Percentiles rank a stretch among this genome's conserved stretches.
These are phyloP conservation scores for Colletotrichum sp. DNA, from an alignment of 2,329 filamentous ascomycete genomes.

Conservation along the genomic window DNA sequence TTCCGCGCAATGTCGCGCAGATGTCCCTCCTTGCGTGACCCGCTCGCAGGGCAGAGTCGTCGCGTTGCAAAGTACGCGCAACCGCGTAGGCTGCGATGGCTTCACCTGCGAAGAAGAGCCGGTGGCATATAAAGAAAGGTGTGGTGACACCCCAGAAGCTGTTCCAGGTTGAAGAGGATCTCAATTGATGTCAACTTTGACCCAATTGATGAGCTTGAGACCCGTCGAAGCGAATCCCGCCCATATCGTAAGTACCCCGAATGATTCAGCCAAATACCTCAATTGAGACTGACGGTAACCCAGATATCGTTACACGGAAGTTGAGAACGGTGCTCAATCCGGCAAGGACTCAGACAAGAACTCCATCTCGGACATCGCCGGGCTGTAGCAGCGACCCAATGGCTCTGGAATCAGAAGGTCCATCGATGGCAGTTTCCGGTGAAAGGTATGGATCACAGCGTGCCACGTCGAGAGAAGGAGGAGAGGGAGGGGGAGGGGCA, in stretches of 20 bases:
- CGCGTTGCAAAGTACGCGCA: not conserved
- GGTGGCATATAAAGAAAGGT: not conserved
- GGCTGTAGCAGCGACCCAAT: not conserved
- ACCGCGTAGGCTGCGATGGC: not conserved
- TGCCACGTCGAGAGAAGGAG: constrained; percentile 18
- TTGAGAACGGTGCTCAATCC: not conserved
- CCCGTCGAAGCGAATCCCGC: not conserved
- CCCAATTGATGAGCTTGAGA: not conserved
- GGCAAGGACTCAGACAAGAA: not conserved
- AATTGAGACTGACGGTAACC: not conserved
- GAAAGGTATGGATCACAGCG: constrained; percentile 15
- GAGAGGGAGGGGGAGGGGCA: not conserved
- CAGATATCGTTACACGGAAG: not conserved
- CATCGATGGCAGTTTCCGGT: constrained; percentile 12
- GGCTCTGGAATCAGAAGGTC: not conserved
- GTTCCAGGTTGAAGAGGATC: not conserved
- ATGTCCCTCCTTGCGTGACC: not conserved
- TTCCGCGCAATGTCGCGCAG: constrained; percentile 16
- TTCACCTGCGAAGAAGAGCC: not conserved
- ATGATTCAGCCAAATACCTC: not conserved
- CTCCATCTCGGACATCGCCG: not conserved
- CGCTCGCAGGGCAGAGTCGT: not conserved
- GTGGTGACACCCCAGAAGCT: not conserved
- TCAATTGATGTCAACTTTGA: not conserved
- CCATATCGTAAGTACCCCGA: not conserved